These are phyloP conservation scores for Xerophyta viscosa DNA, from an alignment of 106 monocot species.

Conservation along the genomic window DNA sequence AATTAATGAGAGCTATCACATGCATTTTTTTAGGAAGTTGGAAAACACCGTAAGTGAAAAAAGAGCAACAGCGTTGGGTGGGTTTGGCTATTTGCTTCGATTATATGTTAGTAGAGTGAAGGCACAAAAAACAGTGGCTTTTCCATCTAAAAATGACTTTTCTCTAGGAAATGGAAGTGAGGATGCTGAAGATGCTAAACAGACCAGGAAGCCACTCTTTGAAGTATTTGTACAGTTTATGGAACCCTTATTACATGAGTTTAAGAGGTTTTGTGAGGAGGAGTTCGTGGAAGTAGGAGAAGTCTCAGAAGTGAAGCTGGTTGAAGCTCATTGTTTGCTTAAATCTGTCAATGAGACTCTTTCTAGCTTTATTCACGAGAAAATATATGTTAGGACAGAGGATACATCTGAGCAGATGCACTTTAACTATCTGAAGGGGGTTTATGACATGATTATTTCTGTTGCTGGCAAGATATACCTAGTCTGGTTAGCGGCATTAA, in stretches of 20 bases:
- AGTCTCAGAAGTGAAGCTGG: constrained; percentile 15
- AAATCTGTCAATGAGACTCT: constrained; percentile 72
- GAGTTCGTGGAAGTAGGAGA: constrained; percentile 20
- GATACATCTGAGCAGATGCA: constrained; percentile 59
- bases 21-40: constrained; percentile 51
- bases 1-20: constrained; percentile 54
- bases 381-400: constrained; percentile 55
- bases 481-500: constrained; percentile 30
- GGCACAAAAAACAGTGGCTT: constrained; percentile 15
- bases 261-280: constrained; percentile 28
- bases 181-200: constrained; percentile 27
- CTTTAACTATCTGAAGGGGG: constrained; percentile 59
- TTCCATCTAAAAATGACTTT: constrained; percentile 15
- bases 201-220: constrained; percentile 44
- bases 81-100: constrained; percentile 58
- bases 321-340: constrained; percentile 43
- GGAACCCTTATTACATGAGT: constrained; percentile 63
- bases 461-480: constrained; percentile 29
- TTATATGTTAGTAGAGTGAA: constrained; percentile 45
- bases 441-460: constrained; percentile 32
- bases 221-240: constrained; percentile 76
- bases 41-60: constrained; percentile 46
- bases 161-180: constrained; percentile 14
- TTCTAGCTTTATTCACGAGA: constrained; percentile 50
- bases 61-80: constrained; percentile 38